Conservation (phyloP, 768 basidiomycete genomes). For the Imleria badia region DNA sequence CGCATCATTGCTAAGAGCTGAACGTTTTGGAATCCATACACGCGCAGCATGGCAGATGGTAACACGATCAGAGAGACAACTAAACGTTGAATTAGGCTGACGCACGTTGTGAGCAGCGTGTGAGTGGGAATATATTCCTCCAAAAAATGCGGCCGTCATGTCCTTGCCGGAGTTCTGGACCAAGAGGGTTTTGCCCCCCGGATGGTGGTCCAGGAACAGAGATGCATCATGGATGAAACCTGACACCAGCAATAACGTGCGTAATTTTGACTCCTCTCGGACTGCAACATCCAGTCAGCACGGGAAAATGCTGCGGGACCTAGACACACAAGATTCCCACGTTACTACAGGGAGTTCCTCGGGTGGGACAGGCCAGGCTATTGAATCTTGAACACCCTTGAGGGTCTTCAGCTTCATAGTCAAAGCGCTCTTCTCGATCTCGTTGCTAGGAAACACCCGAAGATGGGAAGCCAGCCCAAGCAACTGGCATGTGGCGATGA, state of each 20-base stretch:
- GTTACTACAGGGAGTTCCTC: conserved; percentile 70
- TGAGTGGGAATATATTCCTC: conserved; percentile 79
- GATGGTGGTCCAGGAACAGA: conserved; percentile 71
- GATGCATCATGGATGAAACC: conserved; percentile 89
- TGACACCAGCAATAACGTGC: conserved; percentile 68
- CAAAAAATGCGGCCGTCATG: conserved; percentile 82
- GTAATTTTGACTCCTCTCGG: conserved; percentile 62
- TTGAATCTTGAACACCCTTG: conserved; percentile 57
- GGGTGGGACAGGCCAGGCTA: conserved; percentile 58
- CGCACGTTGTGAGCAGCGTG: conserved; percentile 79
- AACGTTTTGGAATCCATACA: neutral
- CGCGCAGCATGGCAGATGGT: neutral
- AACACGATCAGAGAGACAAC: conserved; percentile 3
- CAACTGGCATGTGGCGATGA: conserved; percentile 65
- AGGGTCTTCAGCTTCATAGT: conserved; percentile 83
- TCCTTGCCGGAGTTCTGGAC: conserved; percentile 70
- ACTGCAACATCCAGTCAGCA: conserved; percentile 38
- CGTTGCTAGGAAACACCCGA: conserved; percentile 84
- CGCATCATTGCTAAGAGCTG: conserved; percentile 75
- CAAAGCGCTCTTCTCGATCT: conserved; percentile 78
- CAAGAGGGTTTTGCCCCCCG: conserved; percentile 69
- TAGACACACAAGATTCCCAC: conserved; percentile 75
- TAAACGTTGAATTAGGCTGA: conserved; percentile 7
- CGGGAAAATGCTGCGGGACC: neutral
- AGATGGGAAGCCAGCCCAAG: conserved; percentile 80